These are phyloP conservation scores for Chlorella sp. DNA, from an alignment of 139 green algal genomes.

Conservation along the genomic window DNA sequence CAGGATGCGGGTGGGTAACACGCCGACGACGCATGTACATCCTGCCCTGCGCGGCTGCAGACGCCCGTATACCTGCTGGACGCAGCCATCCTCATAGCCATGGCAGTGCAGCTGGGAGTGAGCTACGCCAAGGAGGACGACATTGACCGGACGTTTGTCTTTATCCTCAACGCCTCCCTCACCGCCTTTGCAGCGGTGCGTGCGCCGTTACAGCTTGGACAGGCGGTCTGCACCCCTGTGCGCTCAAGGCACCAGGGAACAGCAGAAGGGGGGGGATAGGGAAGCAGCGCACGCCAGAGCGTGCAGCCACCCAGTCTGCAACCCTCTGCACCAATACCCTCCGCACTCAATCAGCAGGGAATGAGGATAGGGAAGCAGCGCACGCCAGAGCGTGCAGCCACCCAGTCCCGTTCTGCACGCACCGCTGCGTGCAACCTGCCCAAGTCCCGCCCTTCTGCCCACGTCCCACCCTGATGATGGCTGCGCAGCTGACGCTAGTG, in stretches of 20 bases:
- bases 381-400: not conserved
- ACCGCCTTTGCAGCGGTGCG: not conserved
- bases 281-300: not conserved
- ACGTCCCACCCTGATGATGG: not conserved
- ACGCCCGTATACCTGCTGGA: not conserved
- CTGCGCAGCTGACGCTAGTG: not conserved
- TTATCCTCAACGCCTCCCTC: not conserved
- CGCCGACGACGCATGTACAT: not conserved
- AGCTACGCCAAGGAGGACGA: not conserved
- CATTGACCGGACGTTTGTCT: not conserved
- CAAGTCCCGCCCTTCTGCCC: not conserved
- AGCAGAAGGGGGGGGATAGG: no score
- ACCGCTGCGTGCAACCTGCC: not conserved
- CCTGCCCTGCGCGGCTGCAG: not conserved
- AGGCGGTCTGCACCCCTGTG: not conserved
- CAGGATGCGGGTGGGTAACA: not conserved
- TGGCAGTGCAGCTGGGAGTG: not conserved
- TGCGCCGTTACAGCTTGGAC: not conserved
- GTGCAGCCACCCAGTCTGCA: not conserved
- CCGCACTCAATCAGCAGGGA: no score
- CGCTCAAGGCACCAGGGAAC: no score
- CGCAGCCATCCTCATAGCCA: not conserved
- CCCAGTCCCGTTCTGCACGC: not conserved
- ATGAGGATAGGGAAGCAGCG: not conserved
- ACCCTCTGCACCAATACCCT: not conserved